Evolutionary conservation across 1,284 basidiomycete genomes (phyloP), one percentile per base, ranked within the genome.

Genomic region (Apiotrichum domesticum): DNA sequence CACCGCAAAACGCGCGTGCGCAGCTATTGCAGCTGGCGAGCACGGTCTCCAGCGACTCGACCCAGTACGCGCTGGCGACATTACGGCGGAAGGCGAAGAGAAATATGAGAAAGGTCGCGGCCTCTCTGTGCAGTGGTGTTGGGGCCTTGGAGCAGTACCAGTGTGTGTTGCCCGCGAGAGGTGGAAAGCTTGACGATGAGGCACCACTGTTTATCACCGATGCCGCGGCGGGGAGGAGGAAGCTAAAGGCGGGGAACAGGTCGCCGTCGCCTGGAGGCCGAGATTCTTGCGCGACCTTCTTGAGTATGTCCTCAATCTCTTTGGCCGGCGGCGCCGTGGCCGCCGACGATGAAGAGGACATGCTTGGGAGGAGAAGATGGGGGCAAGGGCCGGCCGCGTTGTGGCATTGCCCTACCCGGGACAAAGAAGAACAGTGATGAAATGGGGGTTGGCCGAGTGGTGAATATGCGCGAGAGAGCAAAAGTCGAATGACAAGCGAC

Each of bases 101-200:
- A 59, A 88, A 83, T 51, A 92, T 78, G 49, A 90, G 80, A 76
- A 90, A 94, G 0, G 83, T 85, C 0, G 90, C 88, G 1, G 85
- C 83, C 37, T 70, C 62, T 3, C 55, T 52, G 50, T 68, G 65
- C 11, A 70, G 51, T 2, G 50, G 40, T 7, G 61, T 63, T 1
- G 53, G 46, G 1, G 66, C 61, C 43, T 65, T 62, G 5, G 62
- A 2, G 57, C 74, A 76, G 59, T 67, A 75, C 70, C 71, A 76
- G 51, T 76, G 74, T 2, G 29, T 39, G 2, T 59, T 46, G 15
- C 32, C 40, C 3, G 40, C 4, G 3, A 54, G 51, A 1, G 56
- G 42, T 5, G 62, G 55, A 14, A 60, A 52, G 41, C 6, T 15
- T 8, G 41, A 11, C 1, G 62, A 57, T 1, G 68, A 54, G 9